Percentiles rank a stretch among this genome's conserved stretches.
phyloP scores from a whole-genome alignment of 2,329 filamentous ascomycete genomes.

The Aspergillaceae sp. region DNA sequence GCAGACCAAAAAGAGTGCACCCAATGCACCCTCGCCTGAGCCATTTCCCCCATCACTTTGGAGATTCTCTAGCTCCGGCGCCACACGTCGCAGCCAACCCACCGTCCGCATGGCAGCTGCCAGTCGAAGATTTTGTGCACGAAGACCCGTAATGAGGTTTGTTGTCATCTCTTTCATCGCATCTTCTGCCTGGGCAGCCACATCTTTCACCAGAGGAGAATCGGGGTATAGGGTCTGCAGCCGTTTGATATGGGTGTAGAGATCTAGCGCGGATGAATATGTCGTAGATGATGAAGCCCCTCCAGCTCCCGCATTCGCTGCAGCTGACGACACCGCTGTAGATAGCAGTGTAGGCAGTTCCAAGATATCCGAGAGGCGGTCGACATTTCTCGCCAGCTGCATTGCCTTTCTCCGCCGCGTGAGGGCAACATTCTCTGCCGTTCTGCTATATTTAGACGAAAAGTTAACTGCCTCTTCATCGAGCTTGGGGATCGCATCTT shows the following conservation, averaged over 20 bases:
- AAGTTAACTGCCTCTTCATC: conserved; percentile 73
- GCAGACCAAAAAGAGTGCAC: conserved; percentile 79
- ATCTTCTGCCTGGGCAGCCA: conserved; percentile 68
- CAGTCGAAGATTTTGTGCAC: conserved; percentile 71
- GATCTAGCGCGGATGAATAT: conserved; percentile 80
- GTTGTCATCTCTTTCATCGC: conserved; percentile 83
- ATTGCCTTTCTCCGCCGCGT: conserved; percentile 69
- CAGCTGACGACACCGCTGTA: conserved; percentile 52
- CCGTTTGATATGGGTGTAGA: conserved; percentile 87
- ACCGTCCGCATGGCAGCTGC: conserved; percentile 84
- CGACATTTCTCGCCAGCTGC: conserved; percentile 74
- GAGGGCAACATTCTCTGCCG: conserved; percentile 59
- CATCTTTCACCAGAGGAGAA: conserved; percentile 64
- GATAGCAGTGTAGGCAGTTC: conserved; percentile 80
- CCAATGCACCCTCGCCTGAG: conserved; percentile 59
- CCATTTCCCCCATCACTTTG: conserved; percentile 19
- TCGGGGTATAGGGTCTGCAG: conserved; percentile 73
- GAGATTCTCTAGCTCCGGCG: conserved; percentile 62
- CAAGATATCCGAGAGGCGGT: conserved; percentile 80
- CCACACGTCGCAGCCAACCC: conserved; percentile 78
- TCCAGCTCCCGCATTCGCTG: conserved; percentile 35
- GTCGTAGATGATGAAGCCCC: conserved; percentile 50
- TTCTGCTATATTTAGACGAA: conserved; percentile 72
- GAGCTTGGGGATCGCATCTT: conserved; percentile 64
- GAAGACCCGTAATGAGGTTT: conserved; percentile 70